phyloP scores from a whole-genome alignment of 306 rosid genomes.

The Dryas drummondii region DNA sequence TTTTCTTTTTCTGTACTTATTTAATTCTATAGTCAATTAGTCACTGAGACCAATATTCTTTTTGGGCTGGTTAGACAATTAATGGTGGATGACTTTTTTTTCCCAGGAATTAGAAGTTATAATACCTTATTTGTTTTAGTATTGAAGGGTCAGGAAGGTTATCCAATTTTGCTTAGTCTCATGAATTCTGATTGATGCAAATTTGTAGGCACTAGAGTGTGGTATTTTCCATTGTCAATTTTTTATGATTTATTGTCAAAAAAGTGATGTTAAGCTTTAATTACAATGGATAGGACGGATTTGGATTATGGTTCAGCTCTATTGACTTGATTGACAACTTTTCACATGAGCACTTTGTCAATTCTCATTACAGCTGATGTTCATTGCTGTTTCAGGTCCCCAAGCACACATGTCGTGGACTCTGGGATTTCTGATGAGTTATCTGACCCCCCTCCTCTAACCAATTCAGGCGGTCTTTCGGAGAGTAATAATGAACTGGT shows the following conservation, averaged over 20 bases:
- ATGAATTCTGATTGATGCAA: not conserved
- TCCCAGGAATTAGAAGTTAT: not conserved
- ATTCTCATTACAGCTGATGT: conserved; percentile 26
- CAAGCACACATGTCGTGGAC: conserved; percentile 44
- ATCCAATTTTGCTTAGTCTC: not conserved
- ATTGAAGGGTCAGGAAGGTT: not conserved
- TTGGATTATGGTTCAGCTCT: not conserved
- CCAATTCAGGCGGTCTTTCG: conserved; percentile 37
- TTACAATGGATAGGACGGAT: not conserved
- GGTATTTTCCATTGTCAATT: not conserved
- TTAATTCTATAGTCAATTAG: not conserved
- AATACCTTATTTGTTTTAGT: not conserved
- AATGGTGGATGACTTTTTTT: not conserved
- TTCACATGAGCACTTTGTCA: not conserved
- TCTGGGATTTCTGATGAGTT: conserved; percentile 41
- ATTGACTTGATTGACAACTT: not conserved
- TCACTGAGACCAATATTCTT: not conserved
- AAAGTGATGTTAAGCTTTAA: not conserved
- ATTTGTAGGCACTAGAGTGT: not conserved
- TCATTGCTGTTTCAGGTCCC: conserved; percentile 52
- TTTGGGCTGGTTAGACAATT: not conserved
- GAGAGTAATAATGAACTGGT: conserved; percentile 46
- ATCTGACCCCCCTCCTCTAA: conserved; percentile 42
- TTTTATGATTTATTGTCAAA: not conserved
- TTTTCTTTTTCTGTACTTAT: not conserved